Conservation (phyloP, 2,329 filamentous ascomycete genomes). For the Pochonia chlamydosporia region DNA sequence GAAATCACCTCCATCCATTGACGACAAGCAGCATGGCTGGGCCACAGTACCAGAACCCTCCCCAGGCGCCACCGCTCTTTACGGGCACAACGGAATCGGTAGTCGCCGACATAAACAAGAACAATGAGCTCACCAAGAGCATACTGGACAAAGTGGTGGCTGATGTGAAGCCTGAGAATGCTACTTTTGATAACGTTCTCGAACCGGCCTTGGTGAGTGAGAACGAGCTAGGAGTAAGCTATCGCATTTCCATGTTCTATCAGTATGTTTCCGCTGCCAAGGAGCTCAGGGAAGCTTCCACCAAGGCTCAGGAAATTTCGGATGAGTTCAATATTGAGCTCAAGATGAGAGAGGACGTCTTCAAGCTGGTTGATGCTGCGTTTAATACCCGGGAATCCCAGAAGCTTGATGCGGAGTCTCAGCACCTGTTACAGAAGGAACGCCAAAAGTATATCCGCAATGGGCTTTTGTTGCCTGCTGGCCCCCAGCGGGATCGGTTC, state of each 20-base stretch:
- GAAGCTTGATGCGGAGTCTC: conserved; percentile 60
- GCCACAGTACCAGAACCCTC: conserved; percentile 64
- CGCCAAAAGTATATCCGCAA: conserved; percentile 72
- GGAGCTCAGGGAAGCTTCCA: conserved; percentile 67
- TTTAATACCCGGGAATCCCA: conserved; percentile 46
- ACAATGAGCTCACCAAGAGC: conserved; percentile 57
- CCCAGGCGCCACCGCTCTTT: conserved; percentile 73
- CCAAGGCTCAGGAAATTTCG: conserved; percentile 69
- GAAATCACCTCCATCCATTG: conserved; percentile 19
- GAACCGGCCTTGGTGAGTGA: conserved; percentile 69
- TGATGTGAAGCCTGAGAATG: conserved; percentile 46
- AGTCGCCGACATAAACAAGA: conserved; percentile 57
- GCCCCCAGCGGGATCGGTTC: conserved; percentile 68
- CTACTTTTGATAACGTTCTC: conserved; percentile 50
- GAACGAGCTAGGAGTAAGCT: conserved; percentile 54
- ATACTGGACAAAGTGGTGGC: conserved; percentile 63
- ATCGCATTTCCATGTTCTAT: conserved; percentile 71
- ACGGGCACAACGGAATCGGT: conserved; percentile 67
- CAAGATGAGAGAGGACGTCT: conserved; percentile 77
- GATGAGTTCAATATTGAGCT: conserved; percentile 74
- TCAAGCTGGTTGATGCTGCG: conserved; percentile 56
- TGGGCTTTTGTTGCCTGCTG: conserved; percentile 65
- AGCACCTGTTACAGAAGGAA: conserved; percentile 71
- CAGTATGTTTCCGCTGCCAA: conserved; percentile 68
- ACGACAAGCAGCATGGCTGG: conserved; percentile 58